Base-by-base conservation (phyloP, 1,139 yeast species). In the Entelexis sorbosivorans region DNA sequence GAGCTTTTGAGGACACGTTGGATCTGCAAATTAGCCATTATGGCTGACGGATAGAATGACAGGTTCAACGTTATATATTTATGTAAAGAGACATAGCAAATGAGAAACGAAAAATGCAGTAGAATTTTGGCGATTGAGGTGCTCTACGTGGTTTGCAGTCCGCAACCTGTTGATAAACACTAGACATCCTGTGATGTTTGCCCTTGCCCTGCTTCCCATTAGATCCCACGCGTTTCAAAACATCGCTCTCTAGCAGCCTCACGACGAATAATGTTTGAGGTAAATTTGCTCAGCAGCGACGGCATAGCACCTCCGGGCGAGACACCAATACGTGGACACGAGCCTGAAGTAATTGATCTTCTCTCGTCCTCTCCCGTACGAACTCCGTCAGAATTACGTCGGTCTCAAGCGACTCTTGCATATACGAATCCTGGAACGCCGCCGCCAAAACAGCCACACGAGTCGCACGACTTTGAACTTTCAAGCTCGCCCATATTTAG, bases 341-440 rank as follows among this genome's bases (percentile, higher is more conserved):
- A 36, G 34, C 44, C 38, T 6, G 55, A 49, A 31, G 39, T 51
- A 19, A 36, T 50, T 9, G 56, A 53, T n/a, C 45, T 53, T 14
- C 46, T 48, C 5, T 53, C 56, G 3, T 50, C 53, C 14, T 20
- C 46, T 2, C 48, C 38, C 1, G 7, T 33, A 16, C 26, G 26
- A 10, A 17, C 31, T 2, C 31, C 44, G 14, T 26, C 34, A n/a
- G 48, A 13, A 33, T 14, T 33, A 16, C 38, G 8, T 3, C 28
- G 19, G 32, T 10, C 14, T n/a, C 29, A 26, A 16, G 20, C 44
- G 20, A n/a, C 4, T 39, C 14, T 1, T 17, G 16, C 26, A 6
- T 16, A 10, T 5, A 3, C 33, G n/a, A 34, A 28, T 5, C 34
- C 33, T 3, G 5, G 9, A 10, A 28, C 31, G 33, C 52, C 20